A percentile compares a stretch with the other conserved stretches of the same genome.
Evolutionary conservation across 257 asterid genomes (phyloP).

Genomic region (Petunia secreta): DNA sequence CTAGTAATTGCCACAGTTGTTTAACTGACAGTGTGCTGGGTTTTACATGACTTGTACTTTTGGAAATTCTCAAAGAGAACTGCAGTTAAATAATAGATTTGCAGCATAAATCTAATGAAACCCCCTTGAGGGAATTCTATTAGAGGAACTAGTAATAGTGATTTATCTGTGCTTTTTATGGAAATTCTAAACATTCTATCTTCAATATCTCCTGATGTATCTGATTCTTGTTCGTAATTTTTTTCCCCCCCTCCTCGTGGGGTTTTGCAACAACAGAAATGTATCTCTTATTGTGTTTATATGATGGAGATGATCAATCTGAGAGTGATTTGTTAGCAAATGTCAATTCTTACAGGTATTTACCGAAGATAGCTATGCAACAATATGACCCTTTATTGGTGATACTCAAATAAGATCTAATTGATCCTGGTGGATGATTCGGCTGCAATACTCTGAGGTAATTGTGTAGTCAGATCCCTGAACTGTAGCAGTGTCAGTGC

Average conservation of each 20-base stretch:
- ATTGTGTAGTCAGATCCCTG: conserved; percentile 34
- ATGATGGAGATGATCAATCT: conserved; percentile 1
- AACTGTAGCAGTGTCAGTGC: conserved; percentile 27
- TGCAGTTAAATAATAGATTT: conserved; percentile 1
- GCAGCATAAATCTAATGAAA: neutral
- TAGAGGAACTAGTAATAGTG: neutral
- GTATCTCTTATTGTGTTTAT: neutral
- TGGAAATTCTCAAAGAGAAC: conserved; percentile 2
- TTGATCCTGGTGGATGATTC: conserved; percentile 30
- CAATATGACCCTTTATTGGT: conserved; percentile 23
- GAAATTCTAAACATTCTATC: neutral
- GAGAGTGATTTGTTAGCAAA: conserved; percentile 14
- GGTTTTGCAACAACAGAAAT: conserved; percentile 3
- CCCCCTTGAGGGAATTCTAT: conserved; percentile 2
- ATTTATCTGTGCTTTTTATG: conserved; percentile 11
- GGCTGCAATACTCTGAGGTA: conserved; percentile 44
- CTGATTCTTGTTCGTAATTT: conserved; percentile 11
- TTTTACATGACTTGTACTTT: neutral
- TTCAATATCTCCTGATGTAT: neutral
- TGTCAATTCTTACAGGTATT: conserved; percentile 24
- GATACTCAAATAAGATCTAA: conserved; percentile 26
- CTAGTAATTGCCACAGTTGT: neutral
- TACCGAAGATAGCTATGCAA: conserved; percentile 9
- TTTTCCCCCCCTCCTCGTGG: neutral
- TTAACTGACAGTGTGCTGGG: neutral